Evolutionary conservation across 768 basidiomycete species (phyloP), one percentile per base, ranked within the genome.

Genomic region (Russula virescens): DNA sequence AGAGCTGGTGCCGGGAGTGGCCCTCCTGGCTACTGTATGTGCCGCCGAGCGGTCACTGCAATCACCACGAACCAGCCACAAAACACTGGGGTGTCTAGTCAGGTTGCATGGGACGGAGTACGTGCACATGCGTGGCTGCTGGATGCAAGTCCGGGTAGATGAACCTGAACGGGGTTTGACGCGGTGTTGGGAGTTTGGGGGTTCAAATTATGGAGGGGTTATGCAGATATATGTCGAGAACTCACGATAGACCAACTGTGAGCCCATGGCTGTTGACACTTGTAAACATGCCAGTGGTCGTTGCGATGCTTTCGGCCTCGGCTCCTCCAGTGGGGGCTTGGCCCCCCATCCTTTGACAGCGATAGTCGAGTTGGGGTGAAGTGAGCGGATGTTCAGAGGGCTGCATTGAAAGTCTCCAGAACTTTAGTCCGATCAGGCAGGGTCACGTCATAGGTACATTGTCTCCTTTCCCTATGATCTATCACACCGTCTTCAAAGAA

Each of bases 21-120:
- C 91, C 85, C 70, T 98, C 96, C 70, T 98, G 96, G 62, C 90
- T 90, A 69, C n/a, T n/a, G n/a, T n/a, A n/a, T 94, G 93, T 8
- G 94, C 89, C 42, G 97, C 91, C 3, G 89, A 89, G 18, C 89
- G 81, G 66, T 97, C 94, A 57, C n/a, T n/a, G n/a, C n/a, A n/a
- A 99, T 86, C 46, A 89, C 80, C 5, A 91, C 80, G 73, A 94
- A 96, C 88, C 94, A 97, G 75, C 98, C 96, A 71, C 95, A 93
- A 74, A 99, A 96, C 68, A 93, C 69, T 98, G 93, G 1, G 94
- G 88, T 0, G 93, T 96, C 65, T 88, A 83, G 43, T 98, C 86
- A 6, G 91, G 87, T 43, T 85, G 81, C 55, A 81, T 82, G 3
- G 91, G 89, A 69, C 89, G 87, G 18, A 92, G 75, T 0, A 85